These are phyloP conservation scores for Neurospora sp. DNA, from an alignment of 495 filamentous ascomycete species.

Conservation along the genomic window DNA sequence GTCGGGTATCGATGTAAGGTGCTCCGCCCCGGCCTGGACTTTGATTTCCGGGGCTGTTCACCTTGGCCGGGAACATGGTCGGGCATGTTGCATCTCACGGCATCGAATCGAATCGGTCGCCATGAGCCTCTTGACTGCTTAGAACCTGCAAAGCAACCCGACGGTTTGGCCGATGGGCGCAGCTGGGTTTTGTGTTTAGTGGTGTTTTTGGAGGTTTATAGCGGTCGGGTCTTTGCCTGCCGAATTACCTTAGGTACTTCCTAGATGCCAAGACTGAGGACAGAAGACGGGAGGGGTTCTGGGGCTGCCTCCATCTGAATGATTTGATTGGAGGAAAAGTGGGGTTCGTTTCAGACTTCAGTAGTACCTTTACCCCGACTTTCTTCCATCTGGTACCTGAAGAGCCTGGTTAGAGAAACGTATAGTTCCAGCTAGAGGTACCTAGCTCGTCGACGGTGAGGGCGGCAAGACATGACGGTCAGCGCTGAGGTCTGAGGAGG, in stretches of 20 bases:
- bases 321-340: background rate
- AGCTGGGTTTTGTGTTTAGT: background rate
- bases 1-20: background rate
- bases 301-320: background rate
- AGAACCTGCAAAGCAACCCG: background rate
- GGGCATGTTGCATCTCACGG: background rate
- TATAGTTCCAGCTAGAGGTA: background rate
- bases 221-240: background rate
- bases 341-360: background rate
- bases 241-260: background rate
- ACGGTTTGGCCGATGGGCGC: background rate
- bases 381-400: background rate
- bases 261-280: background rate
- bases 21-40: background rate
- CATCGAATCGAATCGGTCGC: background rate
- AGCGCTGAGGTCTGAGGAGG: background rate
- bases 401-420: background rate
- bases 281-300: background rate
- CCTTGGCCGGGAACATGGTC: background rate
- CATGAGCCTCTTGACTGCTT: background rate
- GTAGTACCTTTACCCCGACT: background rate
- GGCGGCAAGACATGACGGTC: background rate
- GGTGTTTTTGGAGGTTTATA: background rate
- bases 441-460: background rate
- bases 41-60: background rate